Base-by-base conservation (phyloP, 1,284 basidiomycete species). In the Entoloma clypeatum region DNA sequence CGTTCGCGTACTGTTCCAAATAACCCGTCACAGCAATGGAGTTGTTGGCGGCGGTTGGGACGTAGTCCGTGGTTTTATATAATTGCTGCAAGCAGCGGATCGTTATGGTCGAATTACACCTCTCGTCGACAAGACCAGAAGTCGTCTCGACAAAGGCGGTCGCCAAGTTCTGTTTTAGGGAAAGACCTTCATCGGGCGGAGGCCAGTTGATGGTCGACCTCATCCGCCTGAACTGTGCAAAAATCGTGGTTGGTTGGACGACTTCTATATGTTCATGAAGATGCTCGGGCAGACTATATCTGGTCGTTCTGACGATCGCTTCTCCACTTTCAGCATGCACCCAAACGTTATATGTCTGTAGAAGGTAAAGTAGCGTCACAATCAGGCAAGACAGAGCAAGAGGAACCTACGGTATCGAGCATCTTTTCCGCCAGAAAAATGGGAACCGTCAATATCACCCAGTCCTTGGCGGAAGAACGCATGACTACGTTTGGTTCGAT, bases 221-320 rank as follows among this genome's bases (percentile, higher is more conserved):
- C 17, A 43, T 39, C n/a, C 45, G 60, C 43, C 63, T 72, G 51
- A 72, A 68, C 27, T 72, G 72, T 32, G 72, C 68, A 56, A 88
- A 89, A 60, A 80, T 72, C 0, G 83, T 86, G 0, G 86, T 89
- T 0, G 86, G 86, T 47, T 85, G 81, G 24, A 88, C 68, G 25
- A 87, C 60, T 34, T 87, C 82, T 30, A 88, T 58, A 52, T 88
- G 84, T 2, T 65, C 60, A 49, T 80, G 71, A 18, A 90, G 58
- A 43, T 71, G 49, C 40, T 67, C 68, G 0, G 86, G 86, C 6
- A 90, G 64, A 52, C 79, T 80, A 62, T 88, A 90, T 27, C 65
- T 67, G 4, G 75, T 79, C 13, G 86, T 83, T 44, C 84, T 75
- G 44, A 86, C 67, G 27, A 82, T 54, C n/a, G 65, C 59, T 24